Evolutionary conservation across 2,329 filamentous ascomycete genomes (phyloP), one percentile per base, ranked within the genome.

Genomic region (Plectosphaerella cucumerina): DNA sequence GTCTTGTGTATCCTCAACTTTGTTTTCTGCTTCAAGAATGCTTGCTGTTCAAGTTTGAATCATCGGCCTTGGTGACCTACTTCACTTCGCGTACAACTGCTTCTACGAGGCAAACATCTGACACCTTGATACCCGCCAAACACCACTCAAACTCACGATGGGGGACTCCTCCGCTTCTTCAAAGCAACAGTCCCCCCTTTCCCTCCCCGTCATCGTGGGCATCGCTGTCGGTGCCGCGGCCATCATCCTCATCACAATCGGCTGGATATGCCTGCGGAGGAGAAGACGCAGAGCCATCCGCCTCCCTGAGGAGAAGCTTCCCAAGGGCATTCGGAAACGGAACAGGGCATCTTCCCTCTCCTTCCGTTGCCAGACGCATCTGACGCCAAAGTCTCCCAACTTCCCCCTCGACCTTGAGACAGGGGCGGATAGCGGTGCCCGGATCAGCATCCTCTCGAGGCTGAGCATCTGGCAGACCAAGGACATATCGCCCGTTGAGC

Each of bases 361-460:
- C 2, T 81, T 80, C 62, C 71, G 71, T 31, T 80, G 78, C 63
- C 74, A 77, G 51, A 71, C 75, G 1, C 71, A 70, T 49, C 60
- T 75, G 21, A 68, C 68, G 9, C 69, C 70, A 1, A 61, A 66
- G 15, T 70, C 69, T 1, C 69, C 72, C 0, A 59, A 62, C 35
- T 70, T 69, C 58, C 59, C 59, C 4, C 60, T 63, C 5, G 63
- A 64, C 23, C 65, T 66, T 14, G 65, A 68, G 37, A 52, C 14
- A 50, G 35, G 53, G 14, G 47, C 41, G 44, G 50, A 48, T 9
- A 47, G 49, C 5, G 17, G 12, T 18, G 17, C 47, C 57, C 57
- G 44, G 39, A 44, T 9, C 47, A 53, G 50, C 14, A 56, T 39
- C 15, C 56, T 35, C 33, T 53, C 35, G 23, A 53, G 44, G 31